Base-by-base conservation (phyloP, 306 rosid genomes). In the Morella rubra region DNA sequence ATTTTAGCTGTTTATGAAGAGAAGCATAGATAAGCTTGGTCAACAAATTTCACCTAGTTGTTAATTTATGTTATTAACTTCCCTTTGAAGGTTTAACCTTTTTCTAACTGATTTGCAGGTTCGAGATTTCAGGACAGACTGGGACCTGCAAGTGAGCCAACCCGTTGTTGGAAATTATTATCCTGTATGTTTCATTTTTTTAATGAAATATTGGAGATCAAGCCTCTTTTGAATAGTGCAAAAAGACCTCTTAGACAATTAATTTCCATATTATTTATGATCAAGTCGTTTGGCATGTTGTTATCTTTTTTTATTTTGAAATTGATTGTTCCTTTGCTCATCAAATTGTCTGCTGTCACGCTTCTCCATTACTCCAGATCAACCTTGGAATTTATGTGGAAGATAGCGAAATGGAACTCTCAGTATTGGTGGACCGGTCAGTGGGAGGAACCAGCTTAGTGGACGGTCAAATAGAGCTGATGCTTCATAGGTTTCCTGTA, bases 151-250 rank as follows among this genome's bases (percentile, higher is more conserved):
- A 19, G 97, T 94, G 75, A 87, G 70, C 78, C 94, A 94, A 79
- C 98, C 97, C 53, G 86, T 86, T 22, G 94, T 97, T 62, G 98
- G 97, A 87, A 94, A 94, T 85, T 94, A 89, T 71, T 94, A 94
- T 73, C 98, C 98, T 13, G 98, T 94, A 91, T 24, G 27, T 24
- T 24, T 24, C 27, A 24, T 24, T 24, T 24, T 24, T 24, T 24
- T 24, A 24, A 24, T 24, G 27, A 24, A 24, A 24, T 24, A 24
- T 24, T 24, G 27, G 27, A 24, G 27, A 24, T 24, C 27, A 24
- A 24, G 27, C 0, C 27, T 24, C 27, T 24, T 24, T 24, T 24
- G 27, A 24, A 24, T 24, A 24, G 27, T 24, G 27, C 27, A 24
- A 24, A 24, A 1, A 24, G 27, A 24, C 27, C 27, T 24, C 27